Evolutionary conservation across 306 rosid genomes (phyloP), one percentile per base, ranked within the genome.

Genomic region (Rubus parviflorus): DNA sequence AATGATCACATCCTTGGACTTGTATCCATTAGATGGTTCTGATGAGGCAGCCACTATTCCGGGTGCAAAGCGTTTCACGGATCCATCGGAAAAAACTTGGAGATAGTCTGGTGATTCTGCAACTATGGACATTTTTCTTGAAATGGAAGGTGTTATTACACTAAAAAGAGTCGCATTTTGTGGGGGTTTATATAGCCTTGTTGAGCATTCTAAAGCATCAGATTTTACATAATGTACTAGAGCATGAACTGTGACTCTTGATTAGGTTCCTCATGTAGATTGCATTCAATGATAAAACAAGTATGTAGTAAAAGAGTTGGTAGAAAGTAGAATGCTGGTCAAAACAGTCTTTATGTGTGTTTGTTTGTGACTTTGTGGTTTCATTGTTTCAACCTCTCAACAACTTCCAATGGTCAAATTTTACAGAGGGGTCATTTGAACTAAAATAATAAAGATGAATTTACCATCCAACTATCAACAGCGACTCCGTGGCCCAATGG

Each of bases 401-500:
- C 37, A 1, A 57, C 37, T 57, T 22, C 35, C 7, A 10, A 22
- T 56, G 30, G 61, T 30, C 35, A 30, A 30, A 30, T 30, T 30
- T 30, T 30, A 30, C 35, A 30, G 1, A 30, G 35, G 35, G 35
- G 35, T 30, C 1, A 30, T 30, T 30, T 30, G 2, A 30, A 30
- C 35, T 30, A 2, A 30, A 30, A 30, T 30, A 30, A 30, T 30
- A 30, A 30, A 30, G 0, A 30, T 1, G 0, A 30, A 30, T 30
- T 57, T 22, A 61, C 20, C 69, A 3, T 4, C 2, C 46, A 0
- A 1, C 46, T 3, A 7, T 9, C 14, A 16, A 0, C 7, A 64
- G 3, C 7, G 88, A 86, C 88, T 86, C 86, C 81, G 77, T 85
- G 91, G 90, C 90, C 94, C 90, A 91, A 91, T 94, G 97, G 98